These are phyloP conservation scores for Volvox carteri DNA, from an alignment of 163 green algal genomes.

Conservation along the genomic window DNA sequence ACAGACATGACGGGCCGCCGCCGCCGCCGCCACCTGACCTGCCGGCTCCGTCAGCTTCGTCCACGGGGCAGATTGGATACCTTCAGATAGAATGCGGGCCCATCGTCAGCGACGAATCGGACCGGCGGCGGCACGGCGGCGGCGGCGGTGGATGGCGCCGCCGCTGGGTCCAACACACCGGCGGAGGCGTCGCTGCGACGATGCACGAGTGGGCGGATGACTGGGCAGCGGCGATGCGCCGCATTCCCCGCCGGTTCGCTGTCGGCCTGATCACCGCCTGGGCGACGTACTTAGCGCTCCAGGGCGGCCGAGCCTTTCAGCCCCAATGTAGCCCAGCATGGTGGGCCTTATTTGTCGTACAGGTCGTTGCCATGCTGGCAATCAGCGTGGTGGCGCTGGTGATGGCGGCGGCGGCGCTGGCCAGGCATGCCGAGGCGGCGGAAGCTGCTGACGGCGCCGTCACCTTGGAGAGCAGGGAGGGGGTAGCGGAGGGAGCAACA, in stretches of 20 bases:
- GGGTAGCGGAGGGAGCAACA: background rate
- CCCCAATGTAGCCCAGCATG: slow-evolving; percentile 31
- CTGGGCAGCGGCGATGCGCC: background rate
- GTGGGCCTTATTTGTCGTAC: slow-evolving; percentile 41
- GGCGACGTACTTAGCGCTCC: slow-evolving; percentile 45
- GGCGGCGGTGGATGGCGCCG: too few species aligned
- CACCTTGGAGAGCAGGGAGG: background rate
- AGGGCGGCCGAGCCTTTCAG: background rate
- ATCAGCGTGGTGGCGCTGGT: slow-evolving; percentile 7
- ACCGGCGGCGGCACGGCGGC: background rate
- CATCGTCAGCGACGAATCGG: background rate
- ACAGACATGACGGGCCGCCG: background rate
- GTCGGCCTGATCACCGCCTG: slow-evolving; percentile 16
- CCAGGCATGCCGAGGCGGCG: background rate
- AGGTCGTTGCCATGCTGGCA: slow-evolving; percentile 24
- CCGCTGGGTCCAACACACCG: background rate
- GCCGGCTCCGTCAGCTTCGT: background rate
- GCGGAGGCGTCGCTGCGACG: background rate
- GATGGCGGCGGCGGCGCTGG: background rate
- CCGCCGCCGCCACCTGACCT: background rate
- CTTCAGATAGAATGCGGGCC: background rate
- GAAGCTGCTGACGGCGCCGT: background rate
- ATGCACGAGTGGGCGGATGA: background rate
- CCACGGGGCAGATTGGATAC: background rate
- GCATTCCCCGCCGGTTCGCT: slow-evolving; percentile 2